Evolutionary conservation across 768 basidiomycete species (phyloP), one percentile per base, ranked within the genome.

Genomic region (Boletus vermiculosoides): DNA sequence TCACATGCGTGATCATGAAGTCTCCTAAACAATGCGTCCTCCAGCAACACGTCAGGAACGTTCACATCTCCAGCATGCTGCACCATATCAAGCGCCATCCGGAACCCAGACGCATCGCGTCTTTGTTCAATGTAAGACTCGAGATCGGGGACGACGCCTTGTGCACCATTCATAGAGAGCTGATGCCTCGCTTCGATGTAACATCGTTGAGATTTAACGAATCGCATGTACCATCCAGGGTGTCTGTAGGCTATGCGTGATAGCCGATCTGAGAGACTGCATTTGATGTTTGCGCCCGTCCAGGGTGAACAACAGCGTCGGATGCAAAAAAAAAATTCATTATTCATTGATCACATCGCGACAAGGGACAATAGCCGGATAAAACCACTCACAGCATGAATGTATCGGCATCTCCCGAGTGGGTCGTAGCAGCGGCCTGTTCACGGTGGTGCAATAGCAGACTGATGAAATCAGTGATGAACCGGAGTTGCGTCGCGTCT

Each of bases 401-500:
- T 30, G 55, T 25, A 34, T 57, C 65, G 42, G 50, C 47, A 48
- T 54, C 45, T 13, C 5, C 54, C 52, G 42, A 13, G 34, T 34
- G 63, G 59, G 39, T 31, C 12, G 30, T 12, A 7, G 25, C 2
- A 5, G 8, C n/a, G 7, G 69, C 60, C 25, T 74, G 69, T 20
- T 68, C 65, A 23, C 75, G 71, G 56, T 73, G 71, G 55, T 76
- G 65, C 22, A 78, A 59, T 45, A 83, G 52, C 50, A 81, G 58
- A 40, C 77, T 75, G 54, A 81, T 62, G 45, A 85, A 77, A 57
- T 86, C 82, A 33, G 78, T 74, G 49, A 81, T 69, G 36, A 84
- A 71, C 33, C 75, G 71, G 23, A 88, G 70, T 65, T 87, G 86
- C 0, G 83, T 71, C 9, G 73, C 70, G 62, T 86, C 86, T 60